Evolutionary conservation across 306 rosid species (phyloP).

Genomic region (Leucaena leucocephala): DNA sequence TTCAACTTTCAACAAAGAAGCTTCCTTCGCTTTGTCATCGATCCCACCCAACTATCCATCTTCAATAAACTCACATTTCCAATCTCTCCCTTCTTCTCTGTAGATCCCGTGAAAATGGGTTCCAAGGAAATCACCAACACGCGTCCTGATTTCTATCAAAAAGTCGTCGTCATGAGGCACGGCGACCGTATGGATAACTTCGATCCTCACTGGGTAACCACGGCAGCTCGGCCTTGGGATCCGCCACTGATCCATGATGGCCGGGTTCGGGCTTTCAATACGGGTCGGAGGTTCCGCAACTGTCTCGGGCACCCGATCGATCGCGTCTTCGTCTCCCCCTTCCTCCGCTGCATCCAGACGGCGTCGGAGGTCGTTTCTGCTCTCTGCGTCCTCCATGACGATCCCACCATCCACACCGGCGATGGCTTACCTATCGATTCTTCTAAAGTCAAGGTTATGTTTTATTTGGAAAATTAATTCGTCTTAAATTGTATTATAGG

Average conservation of each 20-base stretch:
- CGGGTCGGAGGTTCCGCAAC: constrained; percentile 60
- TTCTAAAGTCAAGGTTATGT: constrained; percentile 62
- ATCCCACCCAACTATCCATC: neutral
- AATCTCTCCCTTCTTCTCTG: neutral
- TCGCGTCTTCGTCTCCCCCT: constrained; percentile 86
- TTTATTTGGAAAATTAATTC: neutral
- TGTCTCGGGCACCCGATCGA: constrained; percentile 54
- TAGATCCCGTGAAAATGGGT: constrained; percentile 39
- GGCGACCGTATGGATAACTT: constrained; percentile 84
- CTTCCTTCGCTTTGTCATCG: neutral
- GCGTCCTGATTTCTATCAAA: constrained; percentile 50
- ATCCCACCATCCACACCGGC: constrained; percentile 23
- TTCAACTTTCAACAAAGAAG: neutral
- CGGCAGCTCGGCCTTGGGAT: constrained; percentile 75
- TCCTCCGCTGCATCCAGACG: constrained; percentile 87
- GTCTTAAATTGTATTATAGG: neutral
- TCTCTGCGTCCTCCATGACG: constrained; percentile 49
- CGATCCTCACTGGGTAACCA: constrained; percentile 58
- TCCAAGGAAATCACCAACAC: neutral
- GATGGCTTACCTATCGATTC: constrained; percentile 53
- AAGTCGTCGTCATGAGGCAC: constrained; percentile 90
- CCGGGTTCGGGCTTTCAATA: constrained; percentile 58
- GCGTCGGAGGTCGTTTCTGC: constrained; percentile 67
- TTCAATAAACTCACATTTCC: neutral
- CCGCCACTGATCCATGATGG: constrained; percentile 70